A percentile compares a stretch with the other conserved stretches of the same genome.
Conservation (phyloP, 805 yeast genomes). For the Saccharomycopsis sp. region DNA sequence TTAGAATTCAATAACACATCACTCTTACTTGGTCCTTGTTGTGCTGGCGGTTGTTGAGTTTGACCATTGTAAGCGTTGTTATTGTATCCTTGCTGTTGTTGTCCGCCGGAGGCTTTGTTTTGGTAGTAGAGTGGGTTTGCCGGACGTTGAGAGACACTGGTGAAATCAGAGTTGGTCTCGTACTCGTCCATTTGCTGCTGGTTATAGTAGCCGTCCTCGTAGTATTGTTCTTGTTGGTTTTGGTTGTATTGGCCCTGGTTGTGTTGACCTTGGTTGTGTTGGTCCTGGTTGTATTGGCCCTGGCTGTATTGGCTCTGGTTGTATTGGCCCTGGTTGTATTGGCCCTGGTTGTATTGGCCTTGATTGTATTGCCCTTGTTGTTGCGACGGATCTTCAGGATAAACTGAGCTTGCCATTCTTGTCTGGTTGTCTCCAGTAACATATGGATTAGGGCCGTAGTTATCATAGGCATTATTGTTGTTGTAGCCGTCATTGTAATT, state of each 20-base stretch:
- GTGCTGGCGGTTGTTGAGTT: slow-evolving; percentile 23
- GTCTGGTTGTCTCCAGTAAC: background rate
- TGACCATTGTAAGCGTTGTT: slow-evolving; percentile 2
- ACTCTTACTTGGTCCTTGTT: slow-evolving; percentile 30
- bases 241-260: too few species aligned
- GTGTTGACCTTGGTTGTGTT: slow-evolving; percentile 21
- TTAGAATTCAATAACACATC: slow-evolving; percentile 40
- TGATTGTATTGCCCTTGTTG: background rate
- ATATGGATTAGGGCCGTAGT: background rate
- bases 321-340: background rate
- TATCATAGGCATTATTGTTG: background rate
- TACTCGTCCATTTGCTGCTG: too few species aligned
- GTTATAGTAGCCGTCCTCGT: slow-evolving; percentile 12
- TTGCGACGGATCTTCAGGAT: slow-evolving; percentile 5
- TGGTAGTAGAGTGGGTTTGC: slow-evolving; percentile 49
- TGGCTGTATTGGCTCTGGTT: background rate
- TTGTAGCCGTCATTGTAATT: background rate
- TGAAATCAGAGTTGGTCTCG: too few species aligned
- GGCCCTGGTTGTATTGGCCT: slow-evolving; percentile 1
- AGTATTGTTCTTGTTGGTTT: slow-evolving; percentile 4
- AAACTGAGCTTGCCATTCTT: slow-evolving; percentile 16
- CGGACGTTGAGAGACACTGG: slow-evolving; percentile 38
- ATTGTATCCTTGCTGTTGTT: slow-evolving; percentile 11
- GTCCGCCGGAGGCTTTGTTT: slow-evolving; percentile 16
- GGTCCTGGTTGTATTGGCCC: slow-evolving; percentile 1